Evolutionary conservation across 495 filamentous ascomycete genomes (phyloP).

Genomic region (Neurospora pannonica): DNA sequence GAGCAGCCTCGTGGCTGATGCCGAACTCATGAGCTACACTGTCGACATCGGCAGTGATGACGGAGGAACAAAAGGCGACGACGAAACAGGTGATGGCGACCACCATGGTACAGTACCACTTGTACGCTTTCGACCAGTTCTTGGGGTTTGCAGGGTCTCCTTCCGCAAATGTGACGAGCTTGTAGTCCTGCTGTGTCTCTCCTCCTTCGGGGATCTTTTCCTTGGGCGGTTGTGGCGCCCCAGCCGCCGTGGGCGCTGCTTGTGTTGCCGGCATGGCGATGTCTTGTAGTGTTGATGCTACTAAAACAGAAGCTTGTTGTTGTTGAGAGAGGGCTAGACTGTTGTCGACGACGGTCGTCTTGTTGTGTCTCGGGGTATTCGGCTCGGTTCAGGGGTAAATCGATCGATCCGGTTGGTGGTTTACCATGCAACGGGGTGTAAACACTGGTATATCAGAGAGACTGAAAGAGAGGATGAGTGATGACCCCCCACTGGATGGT

Average conservation of each 20-base stretch:
- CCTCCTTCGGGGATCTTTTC: constrained; percentile 6
- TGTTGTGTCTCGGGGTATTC: neutral
- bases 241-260: neutral
- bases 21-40: constrained; percentile 51
- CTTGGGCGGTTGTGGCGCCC: neutral
- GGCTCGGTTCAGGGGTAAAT: neutral
- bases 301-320: neutral
- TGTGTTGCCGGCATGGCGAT: neutral
- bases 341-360: neutral
- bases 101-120: constrained; percentile 62
- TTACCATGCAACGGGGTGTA: neutral
- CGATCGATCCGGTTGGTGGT: neutral
- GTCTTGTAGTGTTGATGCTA: neutral
- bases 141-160: constrained; percentile 59
- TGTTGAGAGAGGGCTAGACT: neutral
- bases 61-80: constrained; percentile 52
- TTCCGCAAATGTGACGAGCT: constrained; percentile 62
- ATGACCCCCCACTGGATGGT: neutral
- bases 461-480: neutral
- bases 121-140: constrained; percentile 55
- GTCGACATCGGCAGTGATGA: constrained; percentile 59
- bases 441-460: neutral
- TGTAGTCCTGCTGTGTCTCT: constrained; percentile 35
- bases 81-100: constrained; percentile 56
- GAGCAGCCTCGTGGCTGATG: constrained; percentile 55